Evolutionary conservation across 176 grass and related monocot genomes (phyloP).

Genomic region (Leersia perrieri): DNA sequence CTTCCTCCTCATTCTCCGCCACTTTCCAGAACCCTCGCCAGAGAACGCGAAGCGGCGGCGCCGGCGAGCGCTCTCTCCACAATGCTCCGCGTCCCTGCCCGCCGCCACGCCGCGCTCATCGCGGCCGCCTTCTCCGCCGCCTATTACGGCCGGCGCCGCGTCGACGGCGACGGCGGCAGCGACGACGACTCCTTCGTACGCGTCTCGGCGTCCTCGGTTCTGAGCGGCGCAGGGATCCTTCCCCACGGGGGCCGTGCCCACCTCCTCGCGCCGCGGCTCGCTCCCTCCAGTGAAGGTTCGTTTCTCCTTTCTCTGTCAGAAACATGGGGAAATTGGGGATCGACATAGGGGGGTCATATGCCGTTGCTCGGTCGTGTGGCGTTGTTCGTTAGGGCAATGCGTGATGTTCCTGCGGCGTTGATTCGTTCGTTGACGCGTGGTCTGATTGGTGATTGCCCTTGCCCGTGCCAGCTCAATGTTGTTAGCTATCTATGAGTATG

Average conservation of each 20-base stretch:
- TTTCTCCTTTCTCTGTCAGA: neutral
- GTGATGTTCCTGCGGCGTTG: neutral
- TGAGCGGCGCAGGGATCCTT: slow-evolving; percentile 1
- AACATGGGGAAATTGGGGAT: no score
- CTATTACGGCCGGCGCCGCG: neutral
- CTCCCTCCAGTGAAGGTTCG: neutral
- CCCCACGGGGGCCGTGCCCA: neutral
- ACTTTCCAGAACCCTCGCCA: no score
- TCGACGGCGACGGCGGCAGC: neutral
- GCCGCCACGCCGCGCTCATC: slow-evolving; percentile 32
- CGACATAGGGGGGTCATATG: no score
- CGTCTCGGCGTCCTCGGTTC: neutral
- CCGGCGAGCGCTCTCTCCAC: neutral
- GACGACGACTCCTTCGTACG: neutral
- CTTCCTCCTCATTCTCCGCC: neutral
- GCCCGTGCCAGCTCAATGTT: neutral
- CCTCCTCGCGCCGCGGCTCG: neutral
- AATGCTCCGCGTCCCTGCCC: slow-evolving; percentile 30
- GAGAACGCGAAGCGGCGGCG: no score
- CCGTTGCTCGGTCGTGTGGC: neutral
- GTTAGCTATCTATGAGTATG: no score
- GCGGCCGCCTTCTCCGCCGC: neutral
- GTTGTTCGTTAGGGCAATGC: neutral
- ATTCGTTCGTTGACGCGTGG: neutral
- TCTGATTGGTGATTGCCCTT: no score